Percentiles rank a stretch among this genome's conserved stretches.
Conservation (phyloP, 805 yeast genomes). For the Starmerella bombi region DNA sequence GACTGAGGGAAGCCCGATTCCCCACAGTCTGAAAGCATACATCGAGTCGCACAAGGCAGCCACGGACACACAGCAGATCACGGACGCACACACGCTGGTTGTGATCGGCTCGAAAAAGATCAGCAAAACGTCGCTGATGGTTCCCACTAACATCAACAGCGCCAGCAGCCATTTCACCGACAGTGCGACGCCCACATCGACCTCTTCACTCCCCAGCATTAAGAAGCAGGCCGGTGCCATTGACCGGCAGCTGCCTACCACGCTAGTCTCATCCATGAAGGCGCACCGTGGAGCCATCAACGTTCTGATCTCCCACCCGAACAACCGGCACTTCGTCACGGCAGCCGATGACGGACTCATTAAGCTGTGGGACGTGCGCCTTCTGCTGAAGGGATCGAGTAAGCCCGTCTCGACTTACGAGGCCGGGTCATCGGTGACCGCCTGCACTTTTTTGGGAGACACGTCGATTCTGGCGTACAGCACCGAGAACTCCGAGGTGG, state of each 20-base stretch:
- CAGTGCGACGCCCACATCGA: neutral
- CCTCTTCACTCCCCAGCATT: neutral
- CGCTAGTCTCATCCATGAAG: constrained; percentile 46
- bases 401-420: constrained; percentile 13
- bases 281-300: constrained; percentile 52
- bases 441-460: constrained; percentile 39
- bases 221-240: neutral
- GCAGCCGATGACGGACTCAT: constrained; percentile 65
- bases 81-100: neutral
- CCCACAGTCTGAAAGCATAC: constrained; percentile 11
- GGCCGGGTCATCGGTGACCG: constrained; percentile 37
- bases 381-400: constrained; percentile 47
- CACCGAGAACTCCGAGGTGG: constrained; percentile 36
- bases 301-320: constrained; percentile 45
- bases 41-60: constrained; percentile 24
- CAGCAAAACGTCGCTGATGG: neutral
- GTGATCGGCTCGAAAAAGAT: neutral
- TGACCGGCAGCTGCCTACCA: constrained; percentile 2
- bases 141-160: neutral
- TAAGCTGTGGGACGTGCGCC: constrained; percentile 63
- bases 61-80: neutral
- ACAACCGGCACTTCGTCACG: constrained; percentile 53
- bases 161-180: neutral
- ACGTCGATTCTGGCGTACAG: constrained; percentile 48
- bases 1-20: constrained; percentile 11